A percentile compares a stretch with the other conserved stretches of the same genome.
These are phyloP conservation scores for Cladophialophora bantiana DNA, from an alignment of 2,329 filamentous ascomycete genomes.

Conservation along the genomic window DNA sequence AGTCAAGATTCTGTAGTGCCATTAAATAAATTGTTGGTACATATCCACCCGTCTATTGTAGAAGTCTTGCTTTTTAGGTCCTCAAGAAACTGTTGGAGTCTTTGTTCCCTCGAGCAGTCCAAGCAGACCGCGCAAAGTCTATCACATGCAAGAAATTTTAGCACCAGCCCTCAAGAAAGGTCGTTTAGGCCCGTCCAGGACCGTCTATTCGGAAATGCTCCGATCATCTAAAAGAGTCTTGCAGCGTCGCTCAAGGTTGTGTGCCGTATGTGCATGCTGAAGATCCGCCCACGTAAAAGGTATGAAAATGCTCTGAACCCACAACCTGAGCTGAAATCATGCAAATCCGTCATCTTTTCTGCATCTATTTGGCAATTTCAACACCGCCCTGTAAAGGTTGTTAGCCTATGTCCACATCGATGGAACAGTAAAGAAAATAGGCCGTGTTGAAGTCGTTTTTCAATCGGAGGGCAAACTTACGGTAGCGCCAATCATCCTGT, in stretches of 20 bases:
- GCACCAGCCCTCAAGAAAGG: constrained; percentile 7
- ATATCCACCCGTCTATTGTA: constrained; percentile 24
- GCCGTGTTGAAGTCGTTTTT: not conserved
- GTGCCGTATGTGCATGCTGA: constrained; percentile 20
- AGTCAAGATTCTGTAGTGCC: constrained; percentile 15
- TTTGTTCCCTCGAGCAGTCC: constrained; percentile 8
- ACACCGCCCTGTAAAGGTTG: constrained; percentile 19
- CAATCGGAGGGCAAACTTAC: not conserved
- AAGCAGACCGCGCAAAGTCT: constrained; percentile 22
- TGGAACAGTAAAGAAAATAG: not conserved
- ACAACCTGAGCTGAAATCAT: constrained; percentile 17
- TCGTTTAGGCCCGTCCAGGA: constrained; percentile 18
- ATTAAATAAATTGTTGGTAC: constrained; percentile 33
- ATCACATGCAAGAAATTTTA: constrained; percentile 17
- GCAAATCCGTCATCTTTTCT: constrained; percentile 7
- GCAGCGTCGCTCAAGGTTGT: constrained; percentile 15
- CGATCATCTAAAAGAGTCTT: constrained; percentile 7
- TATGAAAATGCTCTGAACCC: constrained; percentile 22
- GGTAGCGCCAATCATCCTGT: constrained; percentile 26
- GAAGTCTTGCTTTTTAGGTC: constrained; percentile 17
- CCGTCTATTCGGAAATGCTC: constrained; percentile 24
- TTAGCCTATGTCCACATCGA: not conserved
- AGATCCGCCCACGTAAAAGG: constrained; percentile 18
- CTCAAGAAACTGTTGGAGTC: not conserved
- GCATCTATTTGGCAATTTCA: constrained; percentile 31